Conservation (phyloP, 352 stramenopile genomes). For the Plasmopara viticola region DNA sequence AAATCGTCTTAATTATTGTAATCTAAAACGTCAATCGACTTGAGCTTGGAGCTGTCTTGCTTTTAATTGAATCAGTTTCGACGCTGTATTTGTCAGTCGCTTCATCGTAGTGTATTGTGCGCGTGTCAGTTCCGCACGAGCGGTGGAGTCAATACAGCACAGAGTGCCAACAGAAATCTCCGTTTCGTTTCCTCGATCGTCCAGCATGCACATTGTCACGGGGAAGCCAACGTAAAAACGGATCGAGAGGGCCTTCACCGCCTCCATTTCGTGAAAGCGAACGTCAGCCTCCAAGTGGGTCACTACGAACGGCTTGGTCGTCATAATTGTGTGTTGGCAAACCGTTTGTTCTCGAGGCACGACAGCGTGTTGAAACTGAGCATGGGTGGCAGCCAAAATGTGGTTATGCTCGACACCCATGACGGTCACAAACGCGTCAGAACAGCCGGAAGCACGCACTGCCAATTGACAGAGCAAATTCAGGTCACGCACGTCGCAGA, state of each 20-base stretch:
- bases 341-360: constrained; percentile 43
- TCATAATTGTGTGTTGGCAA: constrained; percentile 54
- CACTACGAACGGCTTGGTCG: constrained; percentile 32
- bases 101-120: constrained; percentile 31
- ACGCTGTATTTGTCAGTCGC: constrained; percentile 7
- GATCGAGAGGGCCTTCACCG: constrained; percentile 20
- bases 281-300: constrained; percentile 52
- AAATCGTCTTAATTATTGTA: no score
- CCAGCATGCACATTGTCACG: constrained; percentile 17
- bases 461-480: constrained; percentile 44
- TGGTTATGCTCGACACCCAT: constrained; percentile 34
- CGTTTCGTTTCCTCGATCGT: background rate
- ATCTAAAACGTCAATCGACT: no score
- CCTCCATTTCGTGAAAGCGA: constrained; percentile 31
- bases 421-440: constrained; percentile 44
- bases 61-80: no score
- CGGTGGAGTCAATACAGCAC: constrained; percentile 28
- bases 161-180: constrained; percentile 21
- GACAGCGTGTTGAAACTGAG: constrained; percentile 13
- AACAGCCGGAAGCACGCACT: constrained; percentile 38
- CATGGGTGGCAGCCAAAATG: constrained; percentile 29
- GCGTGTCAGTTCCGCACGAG: constrained; percentile 23
- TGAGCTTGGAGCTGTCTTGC: no score
- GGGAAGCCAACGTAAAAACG: constrained; percentile 67
- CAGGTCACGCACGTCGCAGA: constrained; percentile 31